These are phyloP conservation scores for Macrocybe gigantea DNA, from an alignment of 768 basidiomycete genomes.

Conservation along the genomic window DNA sequence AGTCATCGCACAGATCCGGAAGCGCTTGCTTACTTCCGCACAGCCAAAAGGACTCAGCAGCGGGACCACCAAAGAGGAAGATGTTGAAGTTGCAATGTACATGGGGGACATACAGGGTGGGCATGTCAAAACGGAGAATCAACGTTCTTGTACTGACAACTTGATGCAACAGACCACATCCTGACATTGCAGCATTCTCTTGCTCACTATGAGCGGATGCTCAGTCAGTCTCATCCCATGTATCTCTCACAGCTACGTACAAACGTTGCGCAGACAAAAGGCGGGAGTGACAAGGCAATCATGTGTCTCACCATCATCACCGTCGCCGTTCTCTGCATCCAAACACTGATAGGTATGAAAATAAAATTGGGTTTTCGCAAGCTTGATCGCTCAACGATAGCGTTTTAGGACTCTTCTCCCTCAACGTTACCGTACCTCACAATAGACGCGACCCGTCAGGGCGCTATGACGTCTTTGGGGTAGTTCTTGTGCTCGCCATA, in stretches of 20 bases:
- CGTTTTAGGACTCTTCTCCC: slow-evolving; percentile 55
- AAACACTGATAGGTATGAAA: slow-evolving; percentile 49
- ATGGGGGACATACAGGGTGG: slow-evolving; percentile 89
- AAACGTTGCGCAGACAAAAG: slow-evolving; percentile 51
- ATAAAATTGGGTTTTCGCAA: neutral
- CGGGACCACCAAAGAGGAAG: slow-evolving; percentile 38
- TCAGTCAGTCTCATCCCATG: slow-evolving; percentile 82
- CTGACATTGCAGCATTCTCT: slow-evolving; percentile 81
- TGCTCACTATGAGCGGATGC: slow-evolving; percentile 80
- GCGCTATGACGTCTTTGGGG: slow-evolving; percentile 48
- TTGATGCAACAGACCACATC: slow-evolving; percentile 67
- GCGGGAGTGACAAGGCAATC: slow-evolving; percentile 59
- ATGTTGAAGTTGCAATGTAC: slow-evolving; percentile 75
- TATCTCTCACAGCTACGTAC: slow-evolving; percentile 76
- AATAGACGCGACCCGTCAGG: slow-evolving; percentile 33
- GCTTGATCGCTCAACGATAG: neutral
- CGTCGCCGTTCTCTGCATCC: slow-evolving; percentile 61
- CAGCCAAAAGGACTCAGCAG: slow-evolving; percentile 27
- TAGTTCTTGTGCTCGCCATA: slow-evolving; percentile 41
- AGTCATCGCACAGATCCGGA: slow-evolving; percentile 73
- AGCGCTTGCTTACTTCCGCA: slow-evolving; percentile 49
- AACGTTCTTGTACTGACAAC: neutral
- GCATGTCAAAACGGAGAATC: slow-evolving; percentile 5
- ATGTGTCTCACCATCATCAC: slow-evolving; percentile 62
- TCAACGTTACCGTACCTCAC: slow-evolving; percentile 62